A percentile compares a stretch with the other conserved stretches of the same genome.
Conservation (phyloP, 2,329 filamentous ascomycete genomes). For the Sarocladiaceae sp. region DNA sequence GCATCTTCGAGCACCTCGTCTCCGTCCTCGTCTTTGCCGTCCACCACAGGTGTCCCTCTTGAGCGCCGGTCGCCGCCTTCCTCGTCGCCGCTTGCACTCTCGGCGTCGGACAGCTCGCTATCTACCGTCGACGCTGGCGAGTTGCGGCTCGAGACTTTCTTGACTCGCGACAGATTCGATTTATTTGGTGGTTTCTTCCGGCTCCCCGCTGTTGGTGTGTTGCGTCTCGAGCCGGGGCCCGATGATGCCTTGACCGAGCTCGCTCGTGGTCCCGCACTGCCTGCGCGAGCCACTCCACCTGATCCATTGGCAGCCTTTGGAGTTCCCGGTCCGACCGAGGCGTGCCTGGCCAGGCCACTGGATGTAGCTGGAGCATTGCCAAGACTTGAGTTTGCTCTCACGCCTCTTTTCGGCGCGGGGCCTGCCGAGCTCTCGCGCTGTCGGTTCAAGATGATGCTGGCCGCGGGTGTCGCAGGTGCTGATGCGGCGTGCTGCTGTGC, state of each 20-base stretch:
- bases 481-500: conserved; percentile 39
- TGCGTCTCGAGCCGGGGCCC: conserved; percentile 37
- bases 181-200: conserved; percentile 49
- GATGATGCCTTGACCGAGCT: conserved; percentile 37
- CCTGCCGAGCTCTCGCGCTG: conserved; percentile 54
- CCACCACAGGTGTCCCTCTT: conserved; percentile 24
- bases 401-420: conserved; percentile 49
- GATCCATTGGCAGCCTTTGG: conserved; percentile 39
- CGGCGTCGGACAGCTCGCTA: conserved; percentile 59
- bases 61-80: conserved; percentile 29
- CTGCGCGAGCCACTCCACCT: conserved; percentile 39
- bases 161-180: conserved; percentile 57
- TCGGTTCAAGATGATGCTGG: conserved; percentile 52
- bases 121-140: conserved; percentile 58
- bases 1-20: conserved; percentile 51
- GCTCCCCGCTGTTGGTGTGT: conserved; percentile 35
- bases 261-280: conserved; percentile 54
- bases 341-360: conserved; percentile 54
- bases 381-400: conserved; percentile 40
- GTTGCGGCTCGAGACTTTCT: conserved; percentile 51
- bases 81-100: conserved; percentile 47
- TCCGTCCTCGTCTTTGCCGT: conserved; percentile 35
- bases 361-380: conserved; percentile 44
- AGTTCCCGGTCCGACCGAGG: conserved; percentile 57
- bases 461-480: conserved; percentile 54